Conservation (phyloP, 257 asterid genomes). For the Capsicum pubescens region DNA sequence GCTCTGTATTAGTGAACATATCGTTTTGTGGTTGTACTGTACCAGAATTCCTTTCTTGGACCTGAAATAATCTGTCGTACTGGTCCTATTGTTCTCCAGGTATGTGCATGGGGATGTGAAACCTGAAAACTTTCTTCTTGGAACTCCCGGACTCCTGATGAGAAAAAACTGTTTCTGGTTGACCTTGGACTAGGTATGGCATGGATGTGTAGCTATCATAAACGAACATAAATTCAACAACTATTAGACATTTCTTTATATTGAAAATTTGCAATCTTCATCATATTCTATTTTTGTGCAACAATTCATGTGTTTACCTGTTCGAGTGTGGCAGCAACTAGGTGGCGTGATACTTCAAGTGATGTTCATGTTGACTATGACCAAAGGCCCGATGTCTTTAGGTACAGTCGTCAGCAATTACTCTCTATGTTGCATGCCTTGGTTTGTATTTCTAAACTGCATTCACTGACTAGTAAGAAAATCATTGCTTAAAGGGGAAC, state of each 20-base stretch:
- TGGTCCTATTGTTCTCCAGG: slow-evolving; percentile 42
- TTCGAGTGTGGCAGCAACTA: slow-evolving; percentile 53
- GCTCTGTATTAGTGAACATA: neutral
- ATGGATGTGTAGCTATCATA: neutral
- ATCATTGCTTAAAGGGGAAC: slow-evolving; percentile 59
- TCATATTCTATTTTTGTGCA: neutral
- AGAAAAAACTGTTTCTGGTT: slow-evolving; percentile 70
- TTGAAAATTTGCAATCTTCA: neutral
- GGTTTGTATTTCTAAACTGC: neutral
- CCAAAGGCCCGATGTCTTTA: slow-evolving; percentile 75
- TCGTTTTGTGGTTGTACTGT: neutral
- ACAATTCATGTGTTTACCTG: slow-evolving; percentile 1
- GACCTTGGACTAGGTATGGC: slow-evolving; percentile 79
- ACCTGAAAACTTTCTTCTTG: slow-evolving; percentile 83
- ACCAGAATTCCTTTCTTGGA: neutral
- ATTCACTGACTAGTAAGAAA: slow-evolving; percentile 31
- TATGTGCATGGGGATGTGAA: slow-evolving; percentile 82
- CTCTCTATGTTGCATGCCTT: slow-evolving; percentile 5
- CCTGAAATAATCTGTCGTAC: neutral
- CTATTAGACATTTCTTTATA: neutral
- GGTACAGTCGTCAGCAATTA: slow-evolving; percentile 41
- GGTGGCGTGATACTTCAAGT: slow-evolving; percentile 66
- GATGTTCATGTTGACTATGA: slow-evolving; percentile 76
- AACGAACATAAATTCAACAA: neutral
- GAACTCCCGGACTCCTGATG: slow-evolving; percentile 80